Base-by-base conservation (phyloP, 2,329 filamentous ascomycete genomes). In the Aspergillus pseudoglaucus region DNA sequence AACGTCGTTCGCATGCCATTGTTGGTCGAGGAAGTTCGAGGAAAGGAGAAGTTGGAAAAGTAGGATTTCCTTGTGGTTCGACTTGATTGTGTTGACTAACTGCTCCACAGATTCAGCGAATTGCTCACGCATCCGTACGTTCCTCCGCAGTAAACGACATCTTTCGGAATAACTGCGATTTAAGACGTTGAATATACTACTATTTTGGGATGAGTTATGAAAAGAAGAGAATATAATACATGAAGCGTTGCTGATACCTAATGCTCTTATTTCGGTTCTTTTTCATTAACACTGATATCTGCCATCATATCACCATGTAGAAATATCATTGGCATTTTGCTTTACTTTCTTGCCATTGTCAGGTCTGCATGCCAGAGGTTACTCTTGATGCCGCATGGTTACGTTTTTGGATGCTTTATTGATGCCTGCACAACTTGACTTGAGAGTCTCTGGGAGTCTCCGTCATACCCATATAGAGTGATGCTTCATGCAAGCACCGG, bases 1-100 rank as follows among this genome's bases (percentile, higher is more conserved):
- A 95, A 98, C 66, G 90, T 98, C 35, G 91, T 98, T 58, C 91
- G 91, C 78, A 97, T 98, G 90, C 93, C 93, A 33, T 72, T 98
- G 62, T 74, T 98, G 50, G 88, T 95, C 1, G 91, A 98, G 69
- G 93, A 98, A 74, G 90, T 98, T 8, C 78, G 93, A 61, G 93
- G 93, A 40, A 95, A 94, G 77, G 91, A 97, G 64, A 91, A 83
- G 71, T 74, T 98, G 59, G 90, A 94, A 72, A 88, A 82, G 70
- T 97, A 59, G 60, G 70, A 61, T 25, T 39, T n/a, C 8, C 33
- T 15, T 35, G 44, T 48, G 22, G 33, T 15, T 38, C 30, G 40
- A 14, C 44, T 41, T 45, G 30, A 20, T 32, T 27, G 27, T 35
- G 18, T 44, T 48, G 45, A 38, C 55, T 59, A 52, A 58, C 52